These are phyloP conservation scores for Gracilaria caudata DNA, from an alignment of 23 red algal species.

Conservation along the genomic window DNA sequence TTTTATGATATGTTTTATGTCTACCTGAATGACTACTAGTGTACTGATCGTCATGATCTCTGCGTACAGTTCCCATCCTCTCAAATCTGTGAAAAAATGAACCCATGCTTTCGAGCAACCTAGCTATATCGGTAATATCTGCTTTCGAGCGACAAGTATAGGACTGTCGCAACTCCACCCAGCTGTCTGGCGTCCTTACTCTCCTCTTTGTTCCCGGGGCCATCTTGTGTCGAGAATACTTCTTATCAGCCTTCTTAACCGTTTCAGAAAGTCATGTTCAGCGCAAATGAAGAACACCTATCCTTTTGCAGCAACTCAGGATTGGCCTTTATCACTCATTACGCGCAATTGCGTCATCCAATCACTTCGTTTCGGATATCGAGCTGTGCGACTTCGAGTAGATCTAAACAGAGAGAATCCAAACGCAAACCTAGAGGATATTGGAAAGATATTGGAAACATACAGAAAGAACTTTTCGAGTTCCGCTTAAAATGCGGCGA, in stretches of 20 bases:
- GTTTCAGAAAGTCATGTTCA: neutral
- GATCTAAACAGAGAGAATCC: neutral
- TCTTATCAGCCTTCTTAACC: neutral
- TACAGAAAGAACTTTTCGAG: slow-evolving; percentile 8
- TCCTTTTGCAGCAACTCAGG: neutral
- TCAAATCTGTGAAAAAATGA: no score
- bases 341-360: neutral
- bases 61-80: no score
- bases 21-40: no score
- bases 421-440: slow-evolving; percentile 10
- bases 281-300: neutral
- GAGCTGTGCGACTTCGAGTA: neutral
- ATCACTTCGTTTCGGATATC: neutral
- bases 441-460: slow-evolving; percentile 28
- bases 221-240: no score
- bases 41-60: no score
- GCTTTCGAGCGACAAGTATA: no score
- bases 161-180: no score
- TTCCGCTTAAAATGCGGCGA: neutral
- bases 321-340: neutral
- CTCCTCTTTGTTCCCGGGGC: no score
- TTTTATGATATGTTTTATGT: no score
- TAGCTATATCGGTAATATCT: no score
- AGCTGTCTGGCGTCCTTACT: no score
- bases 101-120: no score